Percentiles rank a stretch among this genome's conserved stretches.
These are phyloP conservation scores for Carex sylvatica DNA, from an alignment of 202 grass and related monocot species.

Conservation along the genomic window DNA sequence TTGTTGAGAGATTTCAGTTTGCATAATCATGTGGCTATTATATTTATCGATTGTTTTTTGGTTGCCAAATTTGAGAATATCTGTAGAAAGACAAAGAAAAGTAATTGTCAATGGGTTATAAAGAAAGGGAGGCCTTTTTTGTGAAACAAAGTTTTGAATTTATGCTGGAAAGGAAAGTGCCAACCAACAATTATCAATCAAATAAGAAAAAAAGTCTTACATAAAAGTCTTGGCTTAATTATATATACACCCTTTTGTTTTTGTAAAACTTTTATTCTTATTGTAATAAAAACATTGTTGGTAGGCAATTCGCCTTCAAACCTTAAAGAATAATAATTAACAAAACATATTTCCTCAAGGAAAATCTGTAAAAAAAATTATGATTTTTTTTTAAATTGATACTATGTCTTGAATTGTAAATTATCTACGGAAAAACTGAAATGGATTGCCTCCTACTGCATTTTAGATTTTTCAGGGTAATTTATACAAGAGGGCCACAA, in stretches of 20 bases:
- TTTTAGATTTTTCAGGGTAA: background rate
- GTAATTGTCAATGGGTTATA: conserved; percentile 19
- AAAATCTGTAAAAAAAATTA: background rate
- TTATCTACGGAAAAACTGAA: background rate
- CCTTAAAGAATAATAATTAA: background rate
- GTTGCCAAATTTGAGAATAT: conserved; percentile 1
- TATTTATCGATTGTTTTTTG: background rate
- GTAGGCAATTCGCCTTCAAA: background rate
- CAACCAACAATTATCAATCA: background rate
- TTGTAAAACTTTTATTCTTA: background rate
- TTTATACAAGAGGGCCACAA: background rate
- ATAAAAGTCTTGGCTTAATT: background rate
- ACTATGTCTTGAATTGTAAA: background rate
- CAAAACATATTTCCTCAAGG: background rate
- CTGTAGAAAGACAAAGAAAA: conserved; percentile 11
- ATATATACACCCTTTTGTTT: background rate
- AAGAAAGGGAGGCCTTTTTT: background rate
- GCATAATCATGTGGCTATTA: conserved; percentile 12
- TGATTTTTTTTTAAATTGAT: background rate
- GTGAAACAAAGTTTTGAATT: background rate
- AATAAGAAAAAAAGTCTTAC: background rate
- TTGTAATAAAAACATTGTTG: background rate
- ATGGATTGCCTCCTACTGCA: background rate
- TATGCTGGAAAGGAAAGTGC: conserved; percentile 8
- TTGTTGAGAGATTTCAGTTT: conserved; percentile 10